phyloP scores from a whole-genome alignment of 2,329 filamentous ascomycete species.

The Phialocephala sp. region DNA sequence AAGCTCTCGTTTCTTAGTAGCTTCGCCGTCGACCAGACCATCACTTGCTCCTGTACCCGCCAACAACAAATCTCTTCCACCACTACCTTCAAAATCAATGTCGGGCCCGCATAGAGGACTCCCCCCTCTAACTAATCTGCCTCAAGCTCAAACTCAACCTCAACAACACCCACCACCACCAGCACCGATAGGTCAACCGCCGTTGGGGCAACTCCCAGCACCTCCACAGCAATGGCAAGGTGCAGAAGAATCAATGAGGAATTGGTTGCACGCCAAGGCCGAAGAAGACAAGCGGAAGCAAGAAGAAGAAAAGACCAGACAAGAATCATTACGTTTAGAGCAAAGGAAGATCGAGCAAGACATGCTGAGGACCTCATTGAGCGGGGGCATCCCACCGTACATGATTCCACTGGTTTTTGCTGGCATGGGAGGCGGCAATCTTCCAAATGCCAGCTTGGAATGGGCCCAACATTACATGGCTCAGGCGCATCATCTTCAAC shows the following conservation, averaged over 20 bases:
- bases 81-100: conserved; percentile 59
- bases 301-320: conserved; percentile 71
- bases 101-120: conserved; percentile 72
- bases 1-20: conserved; percentile 49
- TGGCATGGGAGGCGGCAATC: conserved; percentile 68
- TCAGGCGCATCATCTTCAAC: conserved; percentile 54
- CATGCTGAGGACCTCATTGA: conserved; percentile 72
- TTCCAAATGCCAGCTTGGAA: conserved; percentile 67
- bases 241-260: conserved; percentile 72
- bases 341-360: conserved; percentile 75
- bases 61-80: conserved; percentile 41
- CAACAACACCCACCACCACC: conserved; percentile 38
- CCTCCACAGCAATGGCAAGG: conserved; percentile 70
- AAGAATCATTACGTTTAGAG: conserved; percentile 71
- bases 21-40: conserved; percentile 43
- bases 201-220: conserved; percentile 62
- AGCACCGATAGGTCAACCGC: conserved; percentile 48
- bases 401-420: conserved; percentile 79
- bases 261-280: conserved; percentile 72
- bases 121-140: conserved; percentile 67
- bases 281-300: conserved; percentile 77
- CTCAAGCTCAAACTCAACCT: conserved; percentile 58
- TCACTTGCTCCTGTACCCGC: conserved; percentile 40
- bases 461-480: conserved; percentile 71
- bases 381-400: conserved; percentile 73